Evolutionary conservation across 208 protist genomes (phyloP).

Genomic region (Borovskyia barvae): DNA sequence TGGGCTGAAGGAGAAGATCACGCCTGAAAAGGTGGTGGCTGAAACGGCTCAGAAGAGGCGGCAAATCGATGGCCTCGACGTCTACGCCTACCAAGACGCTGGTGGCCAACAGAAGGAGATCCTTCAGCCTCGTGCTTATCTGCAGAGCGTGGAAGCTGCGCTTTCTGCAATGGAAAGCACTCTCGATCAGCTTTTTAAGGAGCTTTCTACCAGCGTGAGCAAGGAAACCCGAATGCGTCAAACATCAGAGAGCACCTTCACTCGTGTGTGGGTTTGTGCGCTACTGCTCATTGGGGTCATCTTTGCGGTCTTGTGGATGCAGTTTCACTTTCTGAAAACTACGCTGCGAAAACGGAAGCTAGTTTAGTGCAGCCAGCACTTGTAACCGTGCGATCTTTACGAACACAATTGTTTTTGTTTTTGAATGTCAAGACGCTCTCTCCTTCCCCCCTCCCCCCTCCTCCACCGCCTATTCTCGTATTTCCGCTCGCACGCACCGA

Average conservation of each 20-base stretch:
- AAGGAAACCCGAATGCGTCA: conserved; percentile 48
- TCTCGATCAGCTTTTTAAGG: conserved; percentile 7
- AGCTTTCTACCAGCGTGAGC: conserved; percentile 3
- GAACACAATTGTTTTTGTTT: too few species aligned
- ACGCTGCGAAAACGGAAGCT: conserved; percentile 70
- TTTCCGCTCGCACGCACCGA: too few species aligned
- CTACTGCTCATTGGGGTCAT: conserved; percentile 43
- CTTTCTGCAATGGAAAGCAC: conserved; percentile 15
- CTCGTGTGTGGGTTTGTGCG: conserved; percentile 67
- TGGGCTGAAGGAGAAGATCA: neutral
- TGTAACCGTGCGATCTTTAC: too few species aligned
- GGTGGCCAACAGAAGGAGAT: conserved; percentile 64
- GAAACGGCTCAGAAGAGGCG: conserved; percentile 9
- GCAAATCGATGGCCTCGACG: conserved; percentile 54
- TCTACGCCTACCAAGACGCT: conserved; percentile 63
- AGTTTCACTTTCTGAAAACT: conserved; percentile 69
- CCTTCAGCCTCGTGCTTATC: conserved; percentile 51
- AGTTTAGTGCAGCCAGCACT: conserved; percentile 15
- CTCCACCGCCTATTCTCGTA: too few species aligned
- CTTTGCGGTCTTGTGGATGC: conserved; percentile 40
- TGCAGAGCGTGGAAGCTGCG: conserved; percentile 30
- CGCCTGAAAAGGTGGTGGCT: conserved; percentile 5
- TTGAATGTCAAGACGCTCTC: too few species aligned
- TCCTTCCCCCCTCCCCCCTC: too few species aligned
- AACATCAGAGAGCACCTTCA: conserved; percentile 80